These are phyloP conservation scores for Colletotrichum plurivorum DNA, from an alignment of 2,329 filamentous ascomycete species.

Conservation along the genomic window DNA sequence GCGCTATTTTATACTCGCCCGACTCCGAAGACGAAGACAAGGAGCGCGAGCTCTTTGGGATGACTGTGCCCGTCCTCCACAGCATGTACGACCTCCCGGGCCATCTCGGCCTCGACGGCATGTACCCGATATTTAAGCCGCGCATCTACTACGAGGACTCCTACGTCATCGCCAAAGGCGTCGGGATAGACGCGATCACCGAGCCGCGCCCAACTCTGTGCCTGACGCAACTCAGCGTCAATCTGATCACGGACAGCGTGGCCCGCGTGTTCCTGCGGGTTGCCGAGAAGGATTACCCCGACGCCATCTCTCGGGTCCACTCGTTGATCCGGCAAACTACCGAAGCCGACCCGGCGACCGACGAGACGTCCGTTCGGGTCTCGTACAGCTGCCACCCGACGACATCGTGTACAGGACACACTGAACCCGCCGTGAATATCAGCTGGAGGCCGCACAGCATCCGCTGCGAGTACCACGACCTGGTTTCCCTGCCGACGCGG, in stretches of 20 bases:
- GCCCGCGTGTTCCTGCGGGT: background rate
- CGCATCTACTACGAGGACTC: slow-evolving; percentile 2
- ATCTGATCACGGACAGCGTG: background rate
- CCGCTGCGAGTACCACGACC: background rate
- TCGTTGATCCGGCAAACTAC: background rate
- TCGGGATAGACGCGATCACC: slow-evolving; percentile 6
- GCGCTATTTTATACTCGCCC: slow-evolving; percentile 1
- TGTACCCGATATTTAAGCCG: too few species aligned
- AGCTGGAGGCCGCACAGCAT: slow-evolving; percentile 2
- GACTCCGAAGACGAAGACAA: background rate
- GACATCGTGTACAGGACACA: too few species aligned
- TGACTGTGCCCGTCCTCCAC: background rate
- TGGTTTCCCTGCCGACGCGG: background rate
- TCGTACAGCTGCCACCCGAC: background rate
- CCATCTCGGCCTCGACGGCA: slow-evolving; percentile 2
- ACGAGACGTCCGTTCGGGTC: slow-evolving; percentile 5
- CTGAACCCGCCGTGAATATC: background rate
- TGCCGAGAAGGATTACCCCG: background rate
- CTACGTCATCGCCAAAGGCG: background rate
- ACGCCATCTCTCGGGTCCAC: slow-evolving; percentile 4
- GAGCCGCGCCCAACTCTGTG: slow-evolving; percentile 1
- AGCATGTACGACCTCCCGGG: slow-evolving; percentile 11
- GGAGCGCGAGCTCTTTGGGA: background rate
- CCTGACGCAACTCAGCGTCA: background rate
- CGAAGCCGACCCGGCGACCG: background rate